These are phyloP conservation scores for Trichoderma harzianum DNA, from an alignment of 2,329 filamentous ascomycete species.

Conservation along the genomic window DNA sequence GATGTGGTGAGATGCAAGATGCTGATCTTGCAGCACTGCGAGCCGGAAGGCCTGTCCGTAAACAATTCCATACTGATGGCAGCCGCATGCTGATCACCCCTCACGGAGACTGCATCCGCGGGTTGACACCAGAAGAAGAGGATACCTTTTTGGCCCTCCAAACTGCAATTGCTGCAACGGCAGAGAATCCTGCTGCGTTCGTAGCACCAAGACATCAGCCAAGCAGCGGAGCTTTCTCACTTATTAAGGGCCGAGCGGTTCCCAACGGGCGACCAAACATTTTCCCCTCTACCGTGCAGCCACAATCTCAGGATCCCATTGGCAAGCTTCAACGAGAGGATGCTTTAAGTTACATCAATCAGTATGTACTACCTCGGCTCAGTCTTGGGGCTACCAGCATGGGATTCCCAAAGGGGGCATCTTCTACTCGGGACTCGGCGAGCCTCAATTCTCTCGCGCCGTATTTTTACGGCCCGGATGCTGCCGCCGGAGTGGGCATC, in stretches of 20 bases:
- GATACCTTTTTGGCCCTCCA: conserved; percentile 68
- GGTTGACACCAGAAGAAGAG: conserved; percentile 66
- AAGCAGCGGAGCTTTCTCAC: conserved; percentile 53
- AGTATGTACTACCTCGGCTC: conserved; percentile 61
- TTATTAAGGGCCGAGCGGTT: conserved; percentile 63
- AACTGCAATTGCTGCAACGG: conserved; percentile 48
- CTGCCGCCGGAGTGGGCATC: conserved; percentile 43
- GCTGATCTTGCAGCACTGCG: conserved; percentile 54
- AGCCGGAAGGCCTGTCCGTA: conserved; percentile 57
- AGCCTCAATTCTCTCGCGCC: conserved; percentile 54
- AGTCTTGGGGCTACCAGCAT: conserved; percentile 51
- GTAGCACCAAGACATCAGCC: conserved; percentile 53
- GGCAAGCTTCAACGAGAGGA: conserved; percentile 65
- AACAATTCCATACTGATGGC: conserved; percentile 56
- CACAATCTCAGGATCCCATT: conserved; percentile 54
- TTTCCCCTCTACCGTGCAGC: conserved; percentile 50
- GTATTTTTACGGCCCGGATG: conserved; percentile 52
- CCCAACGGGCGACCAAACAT: conserved; percentile 61
- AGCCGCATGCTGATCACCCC: conserved; percentile 70
- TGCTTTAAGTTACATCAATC: conserved; percentile 65
- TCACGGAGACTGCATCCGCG: conserved; percentile 72
- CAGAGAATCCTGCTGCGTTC: conserved; percentile 54
- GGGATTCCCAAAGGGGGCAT: conserved; percentile 37
- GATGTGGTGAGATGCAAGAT: conserved; percentile 40
- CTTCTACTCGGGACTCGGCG: conserved; percentile 43